Base-by-base conservation (phyloP, 1,139 yeast species). In the Hyphopichia wangnamkhiaoensis region DNA sequence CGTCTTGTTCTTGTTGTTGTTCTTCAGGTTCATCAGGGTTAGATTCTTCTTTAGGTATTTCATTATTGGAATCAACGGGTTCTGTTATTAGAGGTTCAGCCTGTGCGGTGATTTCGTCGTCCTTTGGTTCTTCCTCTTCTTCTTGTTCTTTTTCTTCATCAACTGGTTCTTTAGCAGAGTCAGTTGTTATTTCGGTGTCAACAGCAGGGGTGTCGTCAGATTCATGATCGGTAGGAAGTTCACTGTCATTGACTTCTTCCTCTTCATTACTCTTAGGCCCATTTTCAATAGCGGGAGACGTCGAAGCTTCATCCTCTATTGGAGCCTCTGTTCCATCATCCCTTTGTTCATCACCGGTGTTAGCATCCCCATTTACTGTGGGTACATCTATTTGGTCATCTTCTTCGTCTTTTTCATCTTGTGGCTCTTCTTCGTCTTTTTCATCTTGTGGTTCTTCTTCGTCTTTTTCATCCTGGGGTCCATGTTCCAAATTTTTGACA, bases 21-120 rank as follows among this genome's bases (percentile, higher is more conserved):
- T 20, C 63, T 67, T 47, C 54, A 58, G 37, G 71, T 67, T 44
- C 62, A 65, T 21, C 25, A 21, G 25, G 25, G 8, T 21, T 12
- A 12, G 25, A 8, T 59, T 57, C 63, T 37, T 43, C 5, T 14
- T 56, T 14, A 56, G 71, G 1, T 48, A 68, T 2, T 56, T 44
- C 27, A 46, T 50, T 25, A 40, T 43, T 10, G 46, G 48, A 23
- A 3, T 35, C n/a, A 10, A 21, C 25, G 12, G 34, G 17, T 25
- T 31, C 37, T 19, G 39, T 13, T 33, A 23, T 31, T 2, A 25
- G 10, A 21, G 24, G 33, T 21, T 37, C 31, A 16, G 32, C 25
- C 16, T 32, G 25, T 3, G 16, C 35, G 12, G 13, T 15, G 5
- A 8, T 15, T 14, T 26, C 13, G 2, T 13, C 17, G 9, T 33